Percentiles rank a stretch among this genome's conserved stretches.
phyloP scores from a whole-genome alignment of 805 yeast species.

The Yarrowia bubula region DNA sequence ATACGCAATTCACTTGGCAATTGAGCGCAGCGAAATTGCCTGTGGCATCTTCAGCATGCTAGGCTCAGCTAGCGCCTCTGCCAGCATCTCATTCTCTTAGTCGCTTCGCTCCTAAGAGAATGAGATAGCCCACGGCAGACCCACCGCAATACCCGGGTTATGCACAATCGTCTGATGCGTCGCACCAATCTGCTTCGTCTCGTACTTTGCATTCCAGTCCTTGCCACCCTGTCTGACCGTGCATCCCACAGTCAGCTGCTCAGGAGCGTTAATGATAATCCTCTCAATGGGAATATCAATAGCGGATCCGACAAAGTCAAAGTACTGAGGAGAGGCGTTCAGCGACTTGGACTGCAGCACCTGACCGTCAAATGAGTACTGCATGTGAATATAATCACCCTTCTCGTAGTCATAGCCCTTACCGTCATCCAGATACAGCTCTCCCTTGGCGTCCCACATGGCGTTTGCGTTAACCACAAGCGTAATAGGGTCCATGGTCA shows the following conservation, averaged over 20 bases:
- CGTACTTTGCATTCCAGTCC: conserved; percentile 7
- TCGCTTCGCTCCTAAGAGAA: neutral
- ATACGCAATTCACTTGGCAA: neutral
- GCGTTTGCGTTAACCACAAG: conserved; percentile 56
- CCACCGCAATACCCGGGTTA: conserved; percentile 4
- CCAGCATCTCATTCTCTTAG: neutral
- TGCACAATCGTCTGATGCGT: conserved; percentile 1
- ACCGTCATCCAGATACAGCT: conserved; percentile 80
- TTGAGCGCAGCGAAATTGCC: too few species aligned
- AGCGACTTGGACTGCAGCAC: neutral
- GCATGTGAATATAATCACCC: conserved; percentile 50
- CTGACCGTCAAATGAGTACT: conserved; percentile 43
- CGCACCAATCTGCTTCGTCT: neutral
- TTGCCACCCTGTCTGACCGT: neutral
- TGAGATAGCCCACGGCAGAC: conserved; percentile 12
- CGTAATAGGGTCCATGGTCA: conserved; percentile 77
- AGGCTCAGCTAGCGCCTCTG: too few species aligned
- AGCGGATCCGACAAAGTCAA: neutral
- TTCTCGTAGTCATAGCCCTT: conserved; percentile 56
- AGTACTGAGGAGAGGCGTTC: conserved; percentile 10
- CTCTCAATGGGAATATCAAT: conserved; percentile 29
- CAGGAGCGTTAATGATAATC: conserved; percentile 27
- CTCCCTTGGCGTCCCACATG: conserved; percentile 51
- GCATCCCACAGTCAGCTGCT: neutral
- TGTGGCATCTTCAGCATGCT: too few species aligned